Evolutionary conservation across 352 stramenopile genomes (phyloP).

Genomic region (Phytophthora megakarya): DNA sequence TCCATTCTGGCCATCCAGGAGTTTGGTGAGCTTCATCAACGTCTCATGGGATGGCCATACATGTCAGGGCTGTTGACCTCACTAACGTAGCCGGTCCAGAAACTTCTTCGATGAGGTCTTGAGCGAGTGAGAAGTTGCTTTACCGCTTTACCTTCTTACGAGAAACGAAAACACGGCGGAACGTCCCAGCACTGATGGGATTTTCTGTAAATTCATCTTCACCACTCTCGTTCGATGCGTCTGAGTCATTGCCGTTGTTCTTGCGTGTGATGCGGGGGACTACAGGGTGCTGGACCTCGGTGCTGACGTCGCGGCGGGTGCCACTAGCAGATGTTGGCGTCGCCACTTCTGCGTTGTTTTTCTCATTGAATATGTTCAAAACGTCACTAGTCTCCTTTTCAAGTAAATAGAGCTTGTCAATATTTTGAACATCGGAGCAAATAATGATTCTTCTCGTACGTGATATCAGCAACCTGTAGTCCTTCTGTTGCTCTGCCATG

Average conservation of each 20-base stretch:
- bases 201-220: slow-evolving; percentile 6
- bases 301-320: too few species aligned
- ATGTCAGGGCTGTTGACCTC: too few species aligned
- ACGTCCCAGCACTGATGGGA: slow-evolving; percentile 1
- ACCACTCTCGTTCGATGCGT: background rate
- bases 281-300: too few species aligned
- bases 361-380: too few species aligned
- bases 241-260: too few species aligned
- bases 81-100: slow-evolving; percentile 1
- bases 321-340: too few species aligned
- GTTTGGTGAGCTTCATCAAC: slow-evolving; percentile 2
- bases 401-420: too few species aligned
- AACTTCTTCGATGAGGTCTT: slow-evolving; percentile 5
- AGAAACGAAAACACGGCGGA: slow-evolving; percentile 10
- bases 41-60: too few species aligned
- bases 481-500: background rate
- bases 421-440: background rate
- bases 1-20: slow-evolving; percentile 12
- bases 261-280: too few species aligned
- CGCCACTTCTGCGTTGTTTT: too few species aligned
- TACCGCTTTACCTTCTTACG: background rate
- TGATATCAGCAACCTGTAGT: background rate
- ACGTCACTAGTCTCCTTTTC: background rate
- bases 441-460: background rate
- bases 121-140: background rate